Evolutionary conservation across 495 filamentous ascomycete species (phyloP).

Genomic region (Hapsidospora chrysogenum): DNA sequence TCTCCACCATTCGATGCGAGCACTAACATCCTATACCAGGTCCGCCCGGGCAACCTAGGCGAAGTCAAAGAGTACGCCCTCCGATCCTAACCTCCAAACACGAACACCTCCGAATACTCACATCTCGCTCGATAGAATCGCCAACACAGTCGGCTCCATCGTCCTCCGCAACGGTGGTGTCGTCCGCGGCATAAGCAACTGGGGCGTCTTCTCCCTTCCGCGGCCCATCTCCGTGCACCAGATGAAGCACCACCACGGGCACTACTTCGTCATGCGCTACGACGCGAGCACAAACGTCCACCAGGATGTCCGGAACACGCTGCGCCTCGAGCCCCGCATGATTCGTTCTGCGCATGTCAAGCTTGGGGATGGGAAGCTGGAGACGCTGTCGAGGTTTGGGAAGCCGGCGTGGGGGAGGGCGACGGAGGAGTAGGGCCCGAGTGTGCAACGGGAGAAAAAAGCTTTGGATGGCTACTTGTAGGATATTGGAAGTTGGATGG

Average conservation of each 20-base stretch:
- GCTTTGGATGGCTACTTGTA: no score
- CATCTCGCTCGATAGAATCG: slow-evolving; percentile 42
- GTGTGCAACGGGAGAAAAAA: no score
- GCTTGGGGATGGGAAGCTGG: slow-evolving; percentile 59
- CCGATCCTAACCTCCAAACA: no score
- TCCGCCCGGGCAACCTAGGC: slow-evolving; percentile 68
- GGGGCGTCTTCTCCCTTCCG: slow-evolving; percentile 79
- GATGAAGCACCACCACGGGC: slow-evolving; percentile 59
- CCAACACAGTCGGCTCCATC: slow-evolving; percentile 65
- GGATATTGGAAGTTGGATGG: no score
- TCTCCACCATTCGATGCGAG: background rate
- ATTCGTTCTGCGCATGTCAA: slow-evolving; percentile 75
- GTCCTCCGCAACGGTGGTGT: slow-evolving; percentile 78
- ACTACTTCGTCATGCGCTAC: slow-evolving; percentile 98
- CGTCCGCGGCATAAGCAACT: slow-evolving; percentile 82
- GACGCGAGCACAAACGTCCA: slow-evolving; percentile 59
- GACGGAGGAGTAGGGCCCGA: no score
- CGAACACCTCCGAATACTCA: no score
- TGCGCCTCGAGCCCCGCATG: slow-evolving; percentile 82
- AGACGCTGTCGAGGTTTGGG: slow-evolving; percentile 47
- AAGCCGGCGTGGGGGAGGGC: slow-evolving; percentile 33
- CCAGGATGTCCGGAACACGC: slow-evolving; percentile 48
- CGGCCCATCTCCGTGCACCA: slow-evolving; percentile 59
- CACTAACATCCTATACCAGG: slow-evolving; percentile 31
- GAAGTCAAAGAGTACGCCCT: slow-evolving; percentile 83